Conservation (phyloP, 75 land plant species). For the Cupressus sempervirens region DNA sequence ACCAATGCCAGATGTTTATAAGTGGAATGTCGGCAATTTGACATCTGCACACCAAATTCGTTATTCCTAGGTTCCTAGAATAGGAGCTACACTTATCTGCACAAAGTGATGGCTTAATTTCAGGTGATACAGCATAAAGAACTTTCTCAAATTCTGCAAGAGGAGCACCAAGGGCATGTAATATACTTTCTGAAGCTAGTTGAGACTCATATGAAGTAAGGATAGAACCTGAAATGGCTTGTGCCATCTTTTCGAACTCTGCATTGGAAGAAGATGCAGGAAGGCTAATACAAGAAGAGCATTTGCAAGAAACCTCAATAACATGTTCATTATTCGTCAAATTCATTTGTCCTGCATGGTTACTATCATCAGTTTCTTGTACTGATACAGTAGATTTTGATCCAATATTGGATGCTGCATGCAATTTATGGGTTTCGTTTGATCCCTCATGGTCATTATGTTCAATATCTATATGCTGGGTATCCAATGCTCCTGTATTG, state of each 20-base stretch:
- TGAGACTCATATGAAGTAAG: conserved; percentile 23
- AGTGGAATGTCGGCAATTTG: conserved; percentile 41
- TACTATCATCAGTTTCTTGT: background rate
- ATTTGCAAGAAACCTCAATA: background rate
- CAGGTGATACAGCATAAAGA: conserved; percentile 40
- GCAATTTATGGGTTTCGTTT: background rate
- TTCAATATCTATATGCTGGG: background rate
- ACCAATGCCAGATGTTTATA: conserved; percentile 69
- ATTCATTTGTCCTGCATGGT: background rate
- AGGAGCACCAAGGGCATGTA: conserved; percentile 26
- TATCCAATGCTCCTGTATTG: background rate
- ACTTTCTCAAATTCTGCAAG: conserved; percentile 62
- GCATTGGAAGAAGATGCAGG: background rate
- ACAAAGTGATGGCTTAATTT: conserved; percentile 17
- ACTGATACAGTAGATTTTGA: background rate
- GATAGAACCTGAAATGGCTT: conserved; percentile 29
- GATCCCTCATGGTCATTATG: background rate
- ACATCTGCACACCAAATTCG: conserved; percentile 27
- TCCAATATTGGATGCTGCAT: background rate
- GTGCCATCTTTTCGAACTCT: conserved; percentile 18
- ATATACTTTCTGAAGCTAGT: conserved; percentile 32
- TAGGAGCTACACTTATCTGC: background rate
- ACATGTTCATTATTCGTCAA: background rate
- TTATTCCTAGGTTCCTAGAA: conserved; percentile 6
- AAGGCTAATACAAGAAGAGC: background rate